Base-by-base conservation (phyloP, 129 eudicot species). In the Saposhnikovia divaricata region DNA sequence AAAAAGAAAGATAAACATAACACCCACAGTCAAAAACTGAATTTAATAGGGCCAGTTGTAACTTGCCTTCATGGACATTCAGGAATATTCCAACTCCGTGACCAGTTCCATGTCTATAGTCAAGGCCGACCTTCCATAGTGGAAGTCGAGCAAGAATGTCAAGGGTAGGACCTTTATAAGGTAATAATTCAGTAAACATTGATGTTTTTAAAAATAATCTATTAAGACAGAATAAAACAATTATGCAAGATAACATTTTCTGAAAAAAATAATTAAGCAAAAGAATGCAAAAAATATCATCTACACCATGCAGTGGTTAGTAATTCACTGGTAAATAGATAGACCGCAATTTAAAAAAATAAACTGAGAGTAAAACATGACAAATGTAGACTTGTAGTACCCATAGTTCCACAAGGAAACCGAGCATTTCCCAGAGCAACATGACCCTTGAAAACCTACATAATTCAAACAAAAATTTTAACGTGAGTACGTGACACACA, bases 21-120 rank as follows among this genome's bases (percentile, higher is more conserved):
- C 75, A 12, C 23, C 9, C 39, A 11, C 21, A 16, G 11, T 76
- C 65, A 48, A 47, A 77, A 43, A 66, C 59, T 27, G 25, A 61
- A 11, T 81, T 50, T 44, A 14, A 45, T 76, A 31, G 77, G 23
- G 46, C 31, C 59, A 66, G n/a, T 66, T 38, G 65, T 37, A 48
- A 81, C 90, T 85, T 83, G 81, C 99, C 99, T 90, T 96, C 99
- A 77, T 96, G 99, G 78, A 96, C 99, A 80, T 92, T 89, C 80
- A 96, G 85, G 93, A 85, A 96, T 77, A 93, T 86, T 61, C 99
- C 99, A 50, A 96, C 89, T 57, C 99, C 99, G 57, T 96, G 99
- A 79, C 99, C 99, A 81, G 99, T 96, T 79, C 99, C 99, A 78
- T 96, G 99, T 86, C 99, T 91, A 80, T 96, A 96, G 86, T 96